Evolutionary conservation across 2,329 filamentous ascomycete genomes (phyloP).

Genomic region (Fusarium aywerte): DNA sequence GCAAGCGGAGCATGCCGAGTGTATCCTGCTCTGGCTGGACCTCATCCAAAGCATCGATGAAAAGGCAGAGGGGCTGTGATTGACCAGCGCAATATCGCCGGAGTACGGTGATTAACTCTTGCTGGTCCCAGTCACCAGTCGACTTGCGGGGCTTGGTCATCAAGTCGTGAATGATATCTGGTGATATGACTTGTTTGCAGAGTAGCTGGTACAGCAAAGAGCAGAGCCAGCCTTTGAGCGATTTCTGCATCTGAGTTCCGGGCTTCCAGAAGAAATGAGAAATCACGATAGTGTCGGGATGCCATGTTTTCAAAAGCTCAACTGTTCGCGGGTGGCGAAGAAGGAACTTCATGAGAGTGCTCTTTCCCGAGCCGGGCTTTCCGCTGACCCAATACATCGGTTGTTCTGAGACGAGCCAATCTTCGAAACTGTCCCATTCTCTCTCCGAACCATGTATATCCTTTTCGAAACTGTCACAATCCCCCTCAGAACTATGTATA

Average conservation of each 20-base stretch:
- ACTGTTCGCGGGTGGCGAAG: not conserved
- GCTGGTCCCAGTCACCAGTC: not conserved
- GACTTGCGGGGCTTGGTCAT: too few relatives aligned
- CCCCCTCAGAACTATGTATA: too few relatives aligned
- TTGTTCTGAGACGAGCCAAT: not conserved
- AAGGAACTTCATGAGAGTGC: slow-evolving; percentile 1
- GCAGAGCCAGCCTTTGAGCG: slow-evolving; percentile 2
- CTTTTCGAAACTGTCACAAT: not conserved
- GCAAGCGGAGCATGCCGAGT: not conserved
- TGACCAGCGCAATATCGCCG: not conserved
- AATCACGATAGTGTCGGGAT: not conserved
- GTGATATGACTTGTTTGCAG: not conserved
- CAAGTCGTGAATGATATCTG: too few relatives aligned
- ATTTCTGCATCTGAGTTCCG: not conserved
- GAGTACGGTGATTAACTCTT: not conserved
- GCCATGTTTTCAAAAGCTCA: not conserved
- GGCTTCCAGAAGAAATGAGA: slow-evolving; percentile 15
- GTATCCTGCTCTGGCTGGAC: not conserved
- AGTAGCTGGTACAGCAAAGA: not conserved
- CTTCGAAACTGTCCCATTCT: not conserved
- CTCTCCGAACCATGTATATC: not conserved
- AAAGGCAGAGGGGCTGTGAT: not conserved
- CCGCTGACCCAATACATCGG: slow-evolving; percentile 10
- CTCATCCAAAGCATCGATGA: slow-evolving; percentile 7
- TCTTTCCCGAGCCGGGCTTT: slow-evolving; percentile 5